These are phyloP conservation scores for Geosmithia morbida DNA, from an alignment of 2,329 filamentous ascomycete species.

Conservation along the genomic window DNA sequence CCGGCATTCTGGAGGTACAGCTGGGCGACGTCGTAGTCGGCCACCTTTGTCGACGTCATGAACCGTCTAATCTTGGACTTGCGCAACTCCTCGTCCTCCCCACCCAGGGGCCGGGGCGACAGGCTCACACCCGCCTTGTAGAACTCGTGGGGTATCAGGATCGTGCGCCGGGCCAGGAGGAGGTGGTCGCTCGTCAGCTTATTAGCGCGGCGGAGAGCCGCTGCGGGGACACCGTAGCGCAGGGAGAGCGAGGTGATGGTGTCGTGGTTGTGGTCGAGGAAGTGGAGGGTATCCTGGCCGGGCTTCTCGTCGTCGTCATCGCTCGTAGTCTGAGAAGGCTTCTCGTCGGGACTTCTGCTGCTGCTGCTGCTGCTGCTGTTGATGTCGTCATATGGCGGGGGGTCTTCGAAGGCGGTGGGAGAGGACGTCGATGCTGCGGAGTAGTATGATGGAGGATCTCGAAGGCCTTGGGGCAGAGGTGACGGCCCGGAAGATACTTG, in stretches of 20 bases:
- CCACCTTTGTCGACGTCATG: conserved; percentile 67
- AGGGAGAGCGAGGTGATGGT: conserved; percentile 54
- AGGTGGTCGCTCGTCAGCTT: conserved; percentile 59
- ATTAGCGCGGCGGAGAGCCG: conserved; percentile 50
- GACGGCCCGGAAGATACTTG: conserved; percentile 52
- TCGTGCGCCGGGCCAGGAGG: conserved; percentile 50
- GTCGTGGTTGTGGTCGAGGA: conserved; percentile 56
- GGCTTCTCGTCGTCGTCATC: conserved; percentile 9
- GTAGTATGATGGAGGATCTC: conserved; percentile 52
- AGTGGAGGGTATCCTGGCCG: conserved; percentile 57
- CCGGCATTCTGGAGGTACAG: conserved; percentile 58
- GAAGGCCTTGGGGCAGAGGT: conserved; percentile 44
- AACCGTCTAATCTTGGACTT: conserved; percentile 60
- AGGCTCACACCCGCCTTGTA: conserved; percentile 54
- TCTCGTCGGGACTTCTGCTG: conserved; percentile 2
- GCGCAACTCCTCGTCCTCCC: conserved; percentile 57
- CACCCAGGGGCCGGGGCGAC: conserved; percentile 56
- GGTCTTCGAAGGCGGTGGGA: neutral
- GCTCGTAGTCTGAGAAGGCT: conserved; percentile 4
- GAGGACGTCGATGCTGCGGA: neutral
- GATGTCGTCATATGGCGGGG: neutral
- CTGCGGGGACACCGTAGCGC: conserved; percentile 53
- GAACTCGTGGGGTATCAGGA: conserved; percentile 57
- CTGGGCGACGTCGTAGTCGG: conserved; percentile 61
- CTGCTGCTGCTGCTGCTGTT: neutral